Evolutionary conservation across 257 asterid species (phyloP), one percentile per base, ranked within the genome.

Genomic region (Capsicum baccatum): DNA sequence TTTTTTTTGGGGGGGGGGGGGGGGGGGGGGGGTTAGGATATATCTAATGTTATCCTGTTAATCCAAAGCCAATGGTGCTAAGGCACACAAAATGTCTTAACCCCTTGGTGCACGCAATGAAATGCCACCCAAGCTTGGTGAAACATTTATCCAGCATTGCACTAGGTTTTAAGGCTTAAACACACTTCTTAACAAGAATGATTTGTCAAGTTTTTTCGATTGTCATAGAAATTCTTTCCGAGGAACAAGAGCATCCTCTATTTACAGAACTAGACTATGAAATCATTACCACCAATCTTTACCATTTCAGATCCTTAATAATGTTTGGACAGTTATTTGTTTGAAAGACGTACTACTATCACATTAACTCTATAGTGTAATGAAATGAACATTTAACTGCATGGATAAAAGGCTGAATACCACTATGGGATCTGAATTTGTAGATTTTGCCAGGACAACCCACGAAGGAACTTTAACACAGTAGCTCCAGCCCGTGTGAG

Each of bases 401-500:
- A 83, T 33, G 19, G 52, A 84, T 81, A 84, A 44, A 89, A 64
- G 66, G 86, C 70, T 86, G 87, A 84, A 58, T 95, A 97, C 99
- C 98, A 97, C 99, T 83, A 93, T 88, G 39, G 99, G 97, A 78
- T 95, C 99, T 71, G 99, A 93, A 88, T 95, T 98, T 89, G 87
- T 91, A n/a, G 99, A 91, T 86, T 97, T 95, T 81, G 99, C 97
- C 82, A 92, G 94, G 83, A 91, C 94, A 76, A 92, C 94, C 99
- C 99, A 95, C 60, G 99, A 97, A 64, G 99, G 99, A 85, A 97
- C 87, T 59, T 92, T 91, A 81, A 97, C 91, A 79, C 98, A 95
- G 87, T 94, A 95, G 92, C 99, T 95, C 99, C 99, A 97, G 55
- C 99, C 99, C 6, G 97, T 86, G 74, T 85, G 94, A 85, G 96